Evolutionary conservation across 202 grass and related monocot genomes (phyloP).

Genomic region (Dendrocalamus latiflorus): DNA sequence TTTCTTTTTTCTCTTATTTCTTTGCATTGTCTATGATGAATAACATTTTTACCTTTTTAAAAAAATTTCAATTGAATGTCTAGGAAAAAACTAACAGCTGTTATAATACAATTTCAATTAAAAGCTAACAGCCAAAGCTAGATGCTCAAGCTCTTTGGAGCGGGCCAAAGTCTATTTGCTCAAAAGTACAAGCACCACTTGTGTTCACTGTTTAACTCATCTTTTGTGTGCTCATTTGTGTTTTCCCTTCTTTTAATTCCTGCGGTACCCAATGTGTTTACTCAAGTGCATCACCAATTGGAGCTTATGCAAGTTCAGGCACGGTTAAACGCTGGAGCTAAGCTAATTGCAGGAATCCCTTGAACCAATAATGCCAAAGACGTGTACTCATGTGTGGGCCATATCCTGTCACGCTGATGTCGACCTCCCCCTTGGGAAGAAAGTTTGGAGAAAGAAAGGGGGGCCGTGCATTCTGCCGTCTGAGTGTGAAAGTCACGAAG

Average conservation of each 20-base stretch:
- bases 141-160: too few relatives aligned
- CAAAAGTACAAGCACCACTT: not conserved
- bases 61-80: too few relatives aligned
- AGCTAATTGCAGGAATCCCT: not conserved
- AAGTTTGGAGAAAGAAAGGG: not conserved
- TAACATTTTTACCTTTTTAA: too few relatives aligned
- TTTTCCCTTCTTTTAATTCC: not conserved
- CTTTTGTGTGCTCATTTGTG: too few relatives aligned
- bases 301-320: too few relatives aligned
- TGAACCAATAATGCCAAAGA: not conserved
- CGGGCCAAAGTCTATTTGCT: not conserved
- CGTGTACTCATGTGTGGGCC: not conserved
- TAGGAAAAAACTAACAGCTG: too few relatives aligned
- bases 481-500: not conserved
- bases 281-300: not conserved
- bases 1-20: too few relatives aligned
- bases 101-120: too few relatives aligned
- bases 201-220: not conserved
- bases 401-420: not conserved
- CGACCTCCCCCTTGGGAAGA: conserved; percentile 13
- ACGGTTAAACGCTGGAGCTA: too few relatives aligned
- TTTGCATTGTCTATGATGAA: too few relatives aligned
- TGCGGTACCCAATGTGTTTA: not conserved
- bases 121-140: too few relatives aligned
- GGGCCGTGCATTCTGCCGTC: too few relatives aligned